phyloP scores from a whole-genome alignment of 139 green algal genomes.

The Cymbomonas tetramitiformis region DNA sequence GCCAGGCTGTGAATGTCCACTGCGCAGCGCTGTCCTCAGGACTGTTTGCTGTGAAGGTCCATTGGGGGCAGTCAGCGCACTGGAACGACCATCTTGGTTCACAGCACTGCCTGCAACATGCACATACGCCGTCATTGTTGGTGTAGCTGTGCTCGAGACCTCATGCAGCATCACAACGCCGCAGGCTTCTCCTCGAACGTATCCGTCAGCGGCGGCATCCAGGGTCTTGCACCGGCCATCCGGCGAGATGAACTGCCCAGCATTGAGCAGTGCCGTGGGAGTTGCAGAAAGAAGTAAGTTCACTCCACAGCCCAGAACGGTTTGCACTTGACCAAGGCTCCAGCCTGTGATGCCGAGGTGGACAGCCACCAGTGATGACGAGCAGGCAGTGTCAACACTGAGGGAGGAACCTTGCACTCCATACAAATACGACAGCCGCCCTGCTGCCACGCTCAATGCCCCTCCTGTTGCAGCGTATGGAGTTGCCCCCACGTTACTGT shows the following conservation, averaged over 20 bases:
- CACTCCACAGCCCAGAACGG: slow-evolving; percentile 35
- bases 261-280: slow-evolving; percentile 15
- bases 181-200: slow-evolving; percentile 18
- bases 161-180: background rate
- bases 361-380: slow-evolving; percentile 58
- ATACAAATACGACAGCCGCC: slow-evolving; percentile 36
- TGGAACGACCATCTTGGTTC: slow-evolving; percentile 14
- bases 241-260: slow-evolving; percentile 49
- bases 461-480: slow-evolving; percentile 1
- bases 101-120: slow-evolving; percentile 7
- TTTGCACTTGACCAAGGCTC: background rate
- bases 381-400: slow-evolving; percentile 59
- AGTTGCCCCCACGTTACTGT: background rate
- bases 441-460: slow-evolving; percentile 41
- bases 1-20: slow-evolving; percentile 13
- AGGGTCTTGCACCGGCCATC: slow-evolving; percentile 76
- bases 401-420: slow-evolving; percentile 26
- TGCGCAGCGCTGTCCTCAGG: slow-evolving; percentile 37
- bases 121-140: background rate
- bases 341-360: slow-evolving; percentile 32
- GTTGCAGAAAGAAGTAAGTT: slow-evolving; percentile 50
- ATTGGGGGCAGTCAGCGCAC: slow-evolving; percentile 39
- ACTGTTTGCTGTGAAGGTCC: slow-evolving; percentile 65
- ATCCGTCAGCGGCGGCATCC: slow-evolving; percentile 60
- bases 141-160: too few relatives aligned